These are phyloP conservation scores for Candida xyloterini DNA, from an alignment of 805 yeast species.

Conservation along the genomic window DNA sequence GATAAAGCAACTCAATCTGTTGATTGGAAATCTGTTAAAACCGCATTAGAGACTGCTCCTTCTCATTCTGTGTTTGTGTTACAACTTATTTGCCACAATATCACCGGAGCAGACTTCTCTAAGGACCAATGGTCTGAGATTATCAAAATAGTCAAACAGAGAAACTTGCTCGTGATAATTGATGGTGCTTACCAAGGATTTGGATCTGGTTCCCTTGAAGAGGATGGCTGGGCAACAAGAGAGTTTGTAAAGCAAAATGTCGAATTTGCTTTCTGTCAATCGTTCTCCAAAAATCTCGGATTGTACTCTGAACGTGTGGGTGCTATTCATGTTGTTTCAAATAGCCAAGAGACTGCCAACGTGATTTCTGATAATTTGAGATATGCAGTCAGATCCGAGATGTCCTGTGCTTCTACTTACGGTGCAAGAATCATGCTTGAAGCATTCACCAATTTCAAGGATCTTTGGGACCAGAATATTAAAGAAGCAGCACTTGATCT, in stretches of 20 bases:
- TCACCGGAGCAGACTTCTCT: constrained; percentile 84
- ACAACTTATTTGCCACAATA: constrained; percentile 91
- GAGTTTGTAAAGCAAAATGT: constrained; percentile 42
- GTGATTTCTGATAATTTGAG: constrained; percentile 28
- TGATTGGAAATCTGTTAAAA: constrained; percentile 56
- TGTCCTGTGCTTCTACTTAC: constrained; percentile 46
- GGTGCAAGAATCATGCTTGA: constrained; percentile 42
- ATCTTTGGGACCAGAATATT: constrained; percentile 39
- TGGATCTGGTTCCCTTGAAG: constrained; percentile 70
- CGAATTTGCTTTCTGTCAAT: constrained; percentile 65
- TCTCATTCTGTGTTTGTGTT: constrained; percentile 59
- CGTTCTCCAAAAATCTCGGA: constrained; percentile 86
- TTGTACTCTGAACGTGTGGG: constrained; percentile 89
- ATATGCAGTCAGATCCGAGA: constrained; percentile 37
- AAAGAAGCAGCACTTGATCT: constrained; percentile 33
- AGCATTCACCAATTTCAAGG: constrained; percentile 29
- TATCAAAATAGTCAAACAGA: constrained; percentile 51
- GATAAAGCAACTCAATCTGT: constrained; percentile 35
- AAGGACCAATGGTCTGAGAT: constrained; percentile 69
- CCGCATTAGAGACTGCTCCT: constrained; percentile 49
- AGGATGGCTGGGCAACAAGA: constrained; percentile 51
- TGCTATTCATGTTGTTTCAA: constrained; percentile 52
- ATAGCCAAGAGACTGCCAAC: constrained; percentile 2
- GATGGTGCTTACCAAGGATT: constrained; percentile 92
- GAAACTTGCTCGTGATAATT: constrained; percentile 66